Conservation (phyloP, 352 stramenopile species). For the Phytophthora megakarya region DNA sequence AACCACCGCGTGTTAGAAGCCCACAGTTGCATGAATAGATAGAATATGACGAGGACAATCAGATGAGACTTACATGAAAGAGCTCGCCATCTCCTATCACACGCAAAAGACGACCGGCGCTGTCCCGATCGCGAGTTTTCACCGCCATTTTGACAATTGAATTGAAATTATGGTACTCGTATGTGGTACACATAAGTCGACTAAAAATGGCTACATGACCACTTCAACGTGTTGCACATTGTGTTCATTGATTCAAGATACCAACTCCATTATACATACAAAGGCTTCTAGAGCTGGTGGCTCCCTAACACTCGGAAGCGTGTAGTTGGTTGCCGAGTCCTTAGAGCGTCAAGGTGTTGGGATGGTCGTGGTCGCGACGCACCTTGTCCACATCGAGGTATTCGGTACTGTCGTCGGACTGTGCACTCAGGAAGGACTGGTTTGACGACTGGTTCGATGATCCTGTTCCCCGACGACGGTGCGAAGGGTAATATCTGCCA, state of each 20-base stretch:
- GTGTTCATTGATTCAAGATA: conserved; percentile 18
- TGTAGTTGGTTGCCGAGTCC: background rate
- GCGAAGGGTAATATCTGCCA: conserved; percentile 30
- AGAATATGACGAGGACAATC: background rate
- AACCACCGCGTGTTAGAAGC: conserved; percentile 2
- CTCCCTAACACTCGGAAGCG: conserved; percentile 28
- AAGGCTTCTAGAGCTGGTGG: conserved; percentile 26
- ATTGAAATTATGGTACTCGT: background rate
- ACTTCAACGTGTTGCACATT: background rate
- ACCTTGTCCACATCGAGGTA: conserved; percentile 54
- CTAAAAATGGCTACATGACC: conserved; percentile 7
- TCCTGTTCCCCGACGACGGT: conserved; percentile 35
- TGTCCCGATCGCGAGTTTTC: conserved; percentile 21
- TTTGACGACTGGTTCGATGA: conserved; percentile 61
- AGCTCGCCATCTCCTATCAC: conserved; percentile 43
- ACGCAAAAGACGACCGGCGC: conserved; percentile 49
- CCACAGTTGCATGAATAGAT: background rate
- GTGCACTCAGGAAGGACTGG: conserved; percentile 60
- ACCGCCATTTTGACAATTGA: conserved; percentile 9
- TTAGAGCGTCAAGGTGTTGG: conserved; percentile 35
- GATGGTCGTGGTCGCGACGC: conserved; percentile 17
- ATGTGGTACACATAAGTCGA: background rate
- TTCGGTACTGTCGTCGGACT: conserved; percentile 61
- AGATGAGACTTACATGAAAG: conserved; percentile 42
- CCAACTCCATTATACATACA: conserved; percentile 39